Percentiles rank a stretch among this genome's conserved stretches.
Evolutionary conservation across 1,284 basidiomycete genomes (phyloP).

Genomic region (Tilletia walkeri): DNA sequence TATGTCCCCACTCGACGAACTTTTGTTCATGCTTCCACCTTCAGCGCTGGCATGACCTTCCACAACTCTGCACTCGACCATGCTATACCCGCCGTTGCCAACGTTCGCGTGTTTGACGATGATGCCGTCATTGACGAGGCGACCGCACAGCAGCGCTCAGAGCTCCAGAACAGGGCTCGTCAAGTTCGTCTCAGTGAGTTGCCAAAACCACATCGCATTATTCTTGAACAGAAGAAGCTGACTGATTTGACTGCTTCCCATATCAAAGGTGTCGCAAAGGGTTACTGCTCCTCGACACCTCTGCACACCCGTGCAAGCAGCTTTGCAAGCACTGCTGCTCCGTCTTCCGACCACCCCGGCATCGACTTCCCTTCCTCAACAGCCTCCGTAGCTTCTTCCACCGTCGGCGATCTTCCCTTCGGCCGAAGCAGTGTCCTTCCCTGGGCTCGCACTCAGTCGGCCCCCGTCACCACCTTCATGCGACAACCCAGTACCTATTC

Average conservation of each 20-base stretch:
- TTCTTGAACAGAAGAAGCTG: too few species aligned
- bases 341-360: background rate
- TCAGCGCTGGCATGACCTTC: conserved; percentile 7
- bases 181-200: conserved; percentile 16
- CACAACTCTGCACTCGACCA: background rate
- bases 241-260: too few species aligned
- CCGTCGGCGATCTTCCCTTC: background rate
- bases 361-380: conserved; percentile 5
- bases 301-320: conserved; percentile 12
- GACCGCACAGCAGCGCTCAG: background rate
- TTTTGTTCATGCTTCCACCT: conserved; percentile 9
- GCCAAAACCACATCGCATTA: too few species aligned
- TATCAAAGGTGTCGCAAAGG: conserved; percentile 7
- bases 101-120: background rate
- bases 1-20: background rate
- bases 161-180: conserved; percentile 1
- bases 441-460: background rate
- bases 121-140: background rate
- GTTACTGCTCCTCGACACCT: conserved; percentile 11
- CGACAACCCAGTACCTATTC: background rate
- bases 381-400: background rate
- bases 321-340: conserved; percentile 12
- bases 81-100: background rate
- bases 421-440: background rate
- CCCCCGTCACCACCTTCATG: background rate